Evolutionary conservation across 495 filamentous ascomycete genomes (phyloP).

Genomic region (Aspergillus saccharolyticus): DNA sequence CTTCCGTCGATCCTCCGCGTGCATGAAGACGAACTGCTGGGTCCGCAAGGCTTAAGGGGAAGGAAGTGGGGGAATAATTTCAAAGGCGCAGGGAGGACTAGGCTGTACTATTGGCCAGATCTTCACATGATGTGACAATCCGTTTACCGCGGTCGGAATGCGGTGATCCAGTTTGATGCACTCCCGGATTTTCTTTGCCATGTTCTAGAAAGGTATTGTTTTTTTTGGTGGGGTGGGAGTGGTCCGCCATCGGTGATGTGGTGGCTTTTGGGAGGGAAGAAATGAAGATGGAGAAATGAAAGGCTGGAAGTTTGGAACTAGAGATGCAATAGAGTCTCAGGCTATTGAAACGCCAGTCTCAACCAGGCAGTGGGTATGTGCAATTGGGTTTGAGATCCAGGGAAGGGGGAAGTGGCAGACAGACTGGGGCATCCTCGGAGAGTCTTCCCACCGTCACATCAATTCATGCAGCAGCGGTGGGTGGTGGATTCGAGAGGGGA

Average conservation of each 20-base stretch:
- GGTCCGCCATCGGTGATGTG: neutral
- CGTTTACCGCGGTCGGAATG: neutral
- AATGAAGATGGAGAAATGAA: too few species aligned
- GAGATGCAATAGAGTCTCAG: slow-evolving; percentile 12
- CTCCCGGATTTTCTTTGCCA: neutral
- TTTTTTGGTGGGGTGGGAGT: slow-evolving; percentile 1
- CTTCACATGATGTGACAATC: neutral
- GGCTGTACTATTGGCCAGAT: neutral
- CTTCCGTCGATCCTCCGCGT: slow-evolving; percentile 15
- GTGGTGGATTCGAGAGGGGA: too few species aligned
- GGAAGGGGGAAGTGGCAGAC: neutral
- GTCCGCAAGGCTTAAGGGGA: neutral
- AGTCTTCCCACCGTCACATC: slow-evolving; percentile 4
- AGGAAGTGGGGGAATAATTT: neutral
- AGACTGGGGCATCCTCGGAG: slow-evolving; percentile 9
- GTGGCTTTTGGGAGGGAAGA: neutral
- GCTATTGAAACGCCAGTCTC: slow-evolving; percentile 16
- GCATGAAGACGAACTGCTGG: slow-evolving; percentile 4
- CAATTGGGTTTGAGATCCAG: neutral
- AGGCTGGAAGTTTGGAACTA: slow-evolving; percentile 5
- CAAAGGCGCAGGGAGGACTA: too few species aligned
- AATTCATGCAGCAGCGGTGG: too few species aligned
- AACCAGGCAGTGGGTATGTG: slow-evolving; percentile 6
- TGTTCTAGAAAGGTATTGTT: slow-evolving; percentile 4
- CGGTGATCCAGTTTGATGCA: neutral